Evolutionary conservation across 2,329 filamentous ascomycete species (phyloP).

Genomic region (Dactylellina leptospora): DNA sequence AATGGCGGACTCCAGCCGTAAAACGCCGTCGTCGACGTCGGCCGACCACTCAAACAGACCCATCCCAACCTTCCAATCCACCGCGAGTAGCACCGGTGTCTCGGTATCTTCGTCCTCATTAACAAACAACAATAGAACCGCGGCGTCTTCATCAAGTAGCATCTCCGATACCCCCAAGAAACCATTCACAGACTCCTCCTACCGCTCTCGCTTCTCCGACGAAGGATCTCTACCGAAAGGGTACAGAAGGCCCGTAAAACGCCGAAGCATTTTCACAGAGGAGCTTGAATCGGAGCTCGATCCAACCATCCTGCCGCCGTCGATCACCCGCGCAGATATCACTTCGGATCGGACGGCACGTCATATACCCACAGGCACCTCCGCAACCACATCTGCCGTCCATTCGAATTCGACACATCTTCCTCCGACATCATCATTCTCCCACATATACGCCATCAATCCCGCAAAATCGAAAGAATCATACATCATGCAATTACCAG

Average conservation of each 20-base stretch:
- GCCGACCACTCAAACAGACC: background rate
- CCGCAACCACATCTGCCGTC: background rate
- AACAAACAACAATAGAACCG: slow-evolving; percentile 28
- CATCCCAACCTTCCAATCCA: background rate
- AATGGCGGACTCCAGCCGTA: slow-evolving; percentile 33
- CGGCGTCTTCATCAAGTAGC: background rate
- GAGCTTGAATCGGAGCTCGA: slow-evolving; percentile 33
- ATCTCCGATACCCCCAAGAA: slow-evolving; percentile 28
- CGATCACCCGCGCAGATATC: slow-evolving; percentile 5
- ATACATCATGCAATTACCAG: slow-evolving; percentile 45
- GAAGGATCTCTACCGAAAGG: slow-evolving; percentile 15
- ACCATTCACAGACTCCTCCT: slow-evolving; percentile 42
- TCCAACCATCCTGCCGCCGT: background rate
- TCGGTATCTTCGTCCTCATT: background rate
- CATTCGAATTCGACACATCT: background rate
- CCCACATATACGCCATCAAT: slow-evolving; percentile 22
- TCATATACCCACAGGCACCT: background rate
- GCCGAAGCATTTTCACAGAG: slow-evolving; percentile 43
- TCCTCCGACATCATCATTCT: background rate
- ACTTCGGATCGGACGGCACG: slow-evolving; percentile 8
- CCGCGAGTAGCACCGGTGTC: slow-evolving; percentile 4
- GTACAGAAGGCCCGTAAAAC: slow-evolving; percentile 19
- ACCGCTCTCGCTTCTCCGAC: slow-evolving; percentile 38
- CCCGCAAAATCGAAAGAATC: slow-evolving; percentile 40
- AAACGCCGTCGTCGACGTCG: slow-evolving; percentile 10